These are phyloP conservation scores for Cutaneotrichosporon sp. DNA, from an alignment of 1,284 basidiomycete genomes.

Conservation along the genomic window DNA sequence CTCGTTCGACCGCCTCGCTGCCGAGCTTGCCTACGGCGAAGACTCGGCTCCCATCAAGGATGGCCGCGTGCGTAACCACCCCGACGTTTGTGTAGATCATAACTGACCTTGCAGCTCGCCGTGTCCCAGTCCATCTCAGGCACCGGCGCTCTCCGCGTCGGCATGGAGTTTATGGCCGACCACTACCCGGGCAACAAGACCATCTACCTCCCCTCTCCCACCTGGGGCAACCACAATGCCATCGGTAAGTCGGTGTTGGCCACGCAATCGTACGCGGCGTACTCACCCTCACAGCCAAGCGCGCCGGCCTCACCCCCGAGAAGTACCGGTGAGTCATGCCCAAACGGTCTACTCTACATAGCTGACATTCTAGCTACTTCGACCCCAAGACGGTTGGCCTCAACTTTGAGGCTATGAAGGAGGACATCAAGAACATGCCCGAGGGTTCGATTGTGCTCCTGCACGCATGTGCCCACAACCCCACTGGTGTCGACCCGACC, in stretches of 20 bases:
- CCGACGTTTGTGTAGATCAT: background rate
- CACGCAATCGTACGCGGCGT: too few species aligned
- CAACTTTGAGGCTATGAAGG: conserved; percentile 85
- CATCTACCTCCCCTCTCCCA: conserved; percentile 88
- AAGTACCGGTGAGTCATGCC: conserved; percentile 57
- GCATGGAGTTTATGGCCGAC: conserved; percentile 77
- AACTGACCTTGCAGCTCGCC: conserved; percentile 59
- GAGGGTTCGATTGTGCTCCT: conserved; percentile 54
- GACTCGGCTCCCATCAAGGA: conserved; percentile 71
- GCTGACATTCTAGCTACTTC: conserved; percentile 59
- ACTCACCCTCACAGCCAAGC: conserved; percentile 11
- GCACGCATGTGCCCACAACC: conserved; percentile 68
- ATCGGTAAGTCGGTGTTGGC: conserved; percentile 58
- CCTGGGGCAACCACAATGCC: conserved; percentile 95
- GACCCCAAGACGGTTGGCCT: conserved; percentile 89
- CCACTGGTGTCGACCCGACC: conserved; percentile 95
- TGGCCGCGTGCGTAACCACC: conserved; percentile 59
- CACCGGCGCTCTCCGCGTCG: conserved; percentile 94
- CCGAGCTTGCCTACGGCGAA: conserved; percentile 83
- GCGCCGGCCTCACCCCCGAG: conserved; percentile 84
- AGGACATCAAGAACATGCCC: conserved; percentile 61
- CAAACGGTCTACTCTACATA: background rate
- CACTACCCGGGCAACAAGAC: conserved; percentile 82
- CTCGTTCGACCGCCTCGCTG: conserved; percentile 80
- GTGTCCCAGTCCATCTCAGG: conserved; percentile 95